Base-by-base conservation (phyloP, 2,329 filamentous ascomycete genomes). In the Fusarium avenaceum region DNA sequence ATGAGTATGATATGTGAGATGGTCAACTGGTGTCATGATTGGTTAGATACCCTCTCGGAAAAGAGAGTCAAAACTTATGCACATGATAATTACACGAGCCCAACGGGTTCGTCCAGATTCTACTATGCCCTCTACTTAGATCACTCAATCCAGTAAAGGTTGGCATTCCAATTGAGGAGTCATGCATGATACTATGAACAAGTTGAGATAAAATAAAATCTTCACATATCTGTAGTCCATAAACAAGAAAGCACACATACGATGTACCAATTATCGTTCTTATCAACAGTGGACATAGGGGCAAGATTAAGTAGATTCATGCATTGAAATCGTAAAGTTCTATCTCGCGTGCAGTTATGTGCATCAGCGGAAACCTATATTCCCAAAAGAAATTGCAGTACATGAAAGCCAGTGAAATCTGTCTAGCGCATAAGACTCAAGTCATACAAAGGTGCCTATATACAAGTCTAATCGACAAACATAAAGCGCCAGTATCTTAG, bases 41-140 rank as follows among this genome's bases (percentile, higher is more conserved):
- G 68, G 59, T 69, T 69, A 75, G 69, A 73, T 73, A 72, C 65
- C 65, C 62, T 57, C 57, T 57, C 51, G 54, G 50, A 53, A 39
- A 67, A 53, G 48, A 44, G 49, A 57, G 65, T 62, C 55, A 66
- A 68, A 63, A 40, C 51, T 52, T 51, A 35, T 47, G 46, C 53
- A 69, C 44, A 63, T 52, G 40, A 57, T 58, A 45, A 61, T 67
- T 54, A 45, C 48, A 43, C 47, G 55, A 62, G 53, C 40, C 24
- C 38, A 53, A 54, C 48, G 57, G 49, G 40, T 26, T 40, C n/a
- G 33, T 30, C 33, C 38, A 50, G 42, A 56, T 49, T 54, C 24
- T 48, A 33, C 26, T 42, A 28, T 53, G 44, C 42, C 52, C 51
- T 57, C 28, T 58, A 46, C 20, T 42, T 70, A 49, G 44, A 55